Percentiles rank a stretch among this genome's conserved stretches.
phyloP scores from a whole-genome alignment of 495 filamentous ascomycete genomes.

The Aspergillus conjunctus region DNA sequence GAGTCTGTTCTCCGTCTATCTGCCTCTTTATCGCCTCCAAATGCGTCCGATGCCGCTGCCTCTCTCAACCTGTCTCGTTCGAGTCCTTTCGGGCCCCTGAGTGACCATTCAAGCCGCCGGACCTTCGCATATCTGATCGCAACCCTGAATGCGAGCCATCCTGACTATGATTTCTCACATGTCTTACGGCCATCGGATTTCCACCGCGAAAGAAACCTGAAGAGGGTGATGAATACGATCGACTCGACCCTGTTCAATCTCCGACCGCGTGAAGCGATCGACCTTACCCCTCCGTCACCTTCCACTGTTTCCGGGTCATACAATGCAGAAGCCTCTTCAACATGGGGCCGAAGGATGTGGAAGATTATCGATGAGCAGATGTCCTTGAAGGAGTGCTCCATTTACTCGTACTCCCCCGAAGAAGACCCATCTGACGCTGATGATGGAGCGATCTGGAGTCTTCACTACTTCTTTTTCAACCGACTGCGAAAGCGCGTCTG shows the following conservation, averaged over 20 bases:
- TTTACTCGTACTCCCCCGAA: slow-evolving; percentile 82
- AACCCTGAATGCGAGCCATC: slow-evolving; percentile 94
- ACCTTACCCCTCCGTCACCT: slow-evolving; percentile 48
- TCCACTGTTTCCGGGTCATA: slow-evolving; percentile 48
- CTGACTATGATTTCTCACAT: slow-evolving; percentile 96
- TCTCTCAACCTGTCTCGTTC: slow-evolving; percentile 77
- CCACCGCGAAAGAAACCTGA: slow-evolving; percentile 71
- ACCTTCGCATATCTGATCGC: slow-evolving; percentile 96
- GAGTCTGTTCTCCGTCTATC: slow-evolving; percentile 81
- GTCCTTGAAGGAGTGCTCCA: slow-evolving; percentile 77
- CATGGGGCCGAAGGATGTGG: slow-evolving; percentile 90
- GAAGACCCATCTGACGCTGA: slow-evolving; percentile 88
- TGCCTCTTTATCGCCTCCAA: slow-evolving; percentile 77
- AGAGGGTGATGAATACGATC: slow-evolving; percentile 77
- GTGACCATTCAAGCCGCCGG: slow-evolving; percentile 80
- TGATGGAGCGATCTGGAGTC: slow-evolving; percentile 88
- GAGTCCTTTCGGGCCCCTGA: slow-evolving; percentile 87
- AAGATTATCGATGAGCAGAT: slow-evolving; percentile 88
- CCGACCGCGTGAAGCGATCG: slow-evolving; percentile 60
- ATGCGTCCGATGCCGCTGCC: slow-evolving; percentile 52
- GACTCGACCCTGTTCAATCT: slow-evolving; percentile 85
- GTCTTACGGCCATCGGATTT: slow-evolving; percentile 87
- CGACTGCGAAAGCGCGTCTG: slow-evolving; percentile 89
- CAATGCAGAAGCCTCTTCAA: slow-evolving; percentile 38
- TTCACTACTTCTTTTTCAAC: slow-evolving; percentile 98